phyloP scores from a whole-genome alignment of 2,329 filamentous ascomycete species.

The Claviceps fusiformis region DNA sequence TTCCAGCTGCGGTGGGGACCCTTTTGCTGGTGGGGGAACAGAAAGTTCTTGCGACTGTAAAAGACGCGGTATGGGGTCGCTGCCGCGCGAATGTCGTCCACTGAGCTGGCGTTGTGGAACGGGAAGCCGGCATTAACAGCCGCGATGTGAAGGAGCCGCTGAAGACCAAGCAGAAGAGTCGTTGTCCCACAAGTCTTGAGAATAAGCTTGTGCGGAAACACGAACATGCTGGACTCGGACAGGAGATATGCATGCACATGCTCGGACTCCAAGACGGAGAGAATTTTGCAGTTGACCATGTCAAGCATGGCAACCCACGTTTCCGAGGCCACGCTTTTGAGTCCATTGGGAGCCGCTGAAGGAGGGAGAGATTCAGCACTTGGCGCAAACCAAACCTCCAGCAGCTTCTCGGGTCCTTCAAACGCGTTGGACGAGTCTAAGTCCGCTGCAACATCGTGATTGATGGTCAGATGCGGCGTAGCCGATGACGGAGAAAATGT shows the following conservation, averaged over 20 bases:
- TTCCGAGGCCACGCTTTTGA: constrained; percentile 75
- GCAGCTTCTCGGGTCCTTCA: constrained; percentile 93
- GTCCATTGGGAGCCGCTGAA: constrained; percentile 56
- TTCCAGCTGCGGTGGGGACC: constrained; percentile 96
- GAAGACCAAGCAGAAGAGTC: constrained; percentile 77
- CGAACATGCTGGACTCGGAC: constrained; percentile 99
- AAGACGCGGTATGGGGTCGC: constrained; percentile 92
- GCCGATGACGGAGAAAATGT: constrained; percentile 71
- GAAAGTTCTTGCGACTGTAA: constrained; percentile 97
- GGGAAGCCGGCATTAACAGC: constrained; percentile 81
- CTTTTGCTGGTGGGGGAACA: constrained; percentile 87
- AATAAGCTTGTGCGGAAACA: constrained; percentile 98
- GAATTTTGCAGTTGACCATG: constrained; percentile 94
- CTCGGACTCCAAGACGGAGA: constrained; percentile 86
- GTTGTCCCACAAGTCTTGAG: constrained; percentile 98
- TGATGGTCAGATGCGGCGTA: constrained; percentile 88
- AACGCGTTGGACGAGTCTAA: constrained; percentile 94
- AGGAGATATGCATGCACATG: constrained; percentile 92
- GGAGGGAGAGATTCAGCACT: constrained; percentile 60
- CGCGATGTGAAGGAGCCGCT: constrained; percentile 85
- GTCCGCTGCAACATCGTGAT: constrained; percentile 84
- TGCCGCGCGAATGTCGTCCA: constrained; percentile 55
- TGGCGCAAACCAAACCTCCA: constrained; percentile 96
- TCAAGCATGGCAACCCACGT: constrained; percentile 96
- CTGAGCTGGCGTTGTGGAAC: constrained; percentile 53